Conservation (phyloP, 2,329 filamentous ascomycete genomes). For the Septoria linicola region DNA sequence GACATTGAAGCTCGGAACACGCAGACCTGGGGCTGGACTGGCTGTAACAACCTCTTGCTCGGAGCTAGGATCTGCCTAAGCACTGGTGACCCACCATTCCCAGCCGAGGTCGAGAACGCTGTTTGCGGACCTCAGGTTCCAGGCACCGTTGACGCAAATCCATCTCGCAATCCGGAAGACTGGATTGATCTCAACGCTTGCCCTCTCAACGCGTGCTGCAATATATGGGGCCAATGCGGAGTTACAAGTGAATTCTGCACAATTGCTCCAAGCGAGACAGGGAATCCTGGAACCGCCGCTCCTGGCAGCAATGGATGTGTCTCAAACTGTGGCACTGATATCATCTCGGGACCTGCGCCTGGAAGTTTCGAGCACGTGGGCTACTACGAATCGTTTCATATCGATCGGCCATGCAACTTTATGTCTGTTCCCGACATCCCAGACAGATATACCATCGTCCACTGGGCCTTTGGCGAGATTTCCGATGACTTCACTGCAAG, state of each 20-base stretch:
- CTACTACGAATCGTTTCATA: conserved; percentile 40
- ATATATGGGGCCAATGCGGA: conserved; percentile 50
- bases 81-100: conserved; percentile 44
- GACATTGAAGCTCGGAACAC: conserved; percentile 45
- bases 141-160: conserved; percentile 39
- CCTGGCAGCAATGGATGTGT: conserved; percentile 42
- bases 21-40: conserved; percentile 48
- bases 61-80: conserved; percentile 44
- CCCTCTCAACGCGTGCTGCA: conserved; percentile 46
- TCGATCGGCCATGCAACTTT: conserved; percentile 34
- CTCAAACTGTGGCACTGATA: conserved; percentile 44
- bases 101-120: conserved; percentile 41
- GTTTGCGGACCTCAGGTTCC: conserved; percentile 49
- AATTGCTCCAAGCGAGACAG: conserved; percentile 25
- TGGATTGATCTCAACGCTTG: conserved; percentile 33
- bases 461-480: conserved; percentile 76
- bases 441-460: conserved; percentile 82
- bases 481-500: background rate
- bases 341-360: conserved; percentile 32
- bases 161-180: conserved; percentile 32
- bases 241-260: conserved; percentile 47
- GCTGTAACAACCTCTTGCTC: conserved; percentile 39
- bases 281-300: conserved; percentile 42
- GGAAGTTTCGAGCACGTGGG: conserved; percentile 29
- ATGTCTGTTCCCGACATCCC: conserved; percentile 62